Base-by-base conservation (phyloP, 176 grass and related monocot species). In the Avena insularis region DNA sequence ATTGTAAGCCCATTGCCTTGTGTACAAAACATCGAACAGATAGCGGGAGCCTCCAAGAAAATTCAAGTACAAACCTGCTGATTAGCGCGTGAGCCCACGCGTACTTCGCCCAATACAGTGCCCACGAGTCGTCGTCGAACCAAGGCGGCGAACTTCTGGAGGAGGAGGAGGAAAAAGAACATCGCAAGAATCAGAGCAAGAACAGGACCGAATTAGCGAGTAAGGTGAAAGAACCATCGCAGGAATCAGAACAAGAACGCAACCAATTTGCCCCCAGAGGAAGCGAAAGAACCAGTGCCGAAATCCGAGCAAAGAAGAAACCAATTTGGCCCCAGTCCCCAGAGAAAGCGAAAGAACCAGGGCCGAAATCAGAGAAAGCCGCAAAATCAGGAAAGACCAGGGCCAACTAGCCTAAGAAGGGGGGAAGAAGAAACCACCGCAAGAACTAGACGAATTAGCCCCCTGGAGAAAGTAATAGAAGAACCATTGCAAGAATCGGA, bases 151-250 rank as follows among this genome's bases (percentile, higher is more conserved):
- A 29, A 8, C 38, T 63, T 25, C 78, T 43, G 57, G 36, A 80
- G 57, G 36, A 25, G 60, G 36, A 47, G 29, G 25, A 25, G 25
- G 25, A 0, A 8, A 31, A 48, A 5, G 25, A 46, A 5, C 38
- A 11, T 64, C 21, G 36, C 19, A 79, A 45, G 56, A 79, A 79
- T 79, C 35, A 79, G 77, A 46, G 77, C 56, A 79, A 79, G 38
- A 79, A 62, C 12, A 45, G 6, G 20, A 79, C 8, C 56, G 16
- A 47, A 75, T 75, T 16, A 50, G 71, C 46, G 45, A 49, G n/a
- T 3, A 4, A 13, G 43, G 71, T 50, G 71, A 50, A 74, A 25
- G 46, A 76, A 76, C 25, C 38, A 63, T 47, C 4, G 58, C 13
- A 17, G 17, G 12, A 80, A 63, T 47, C 58, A 2, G 58, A 48